Percentiles rank a stretch among this genome's conserved stretches.
These are phyloP conservation scores for Orychophragmus violaceus DNA, from an alignment of 345 rosid species.

Conservation along the genomic window DNA sequence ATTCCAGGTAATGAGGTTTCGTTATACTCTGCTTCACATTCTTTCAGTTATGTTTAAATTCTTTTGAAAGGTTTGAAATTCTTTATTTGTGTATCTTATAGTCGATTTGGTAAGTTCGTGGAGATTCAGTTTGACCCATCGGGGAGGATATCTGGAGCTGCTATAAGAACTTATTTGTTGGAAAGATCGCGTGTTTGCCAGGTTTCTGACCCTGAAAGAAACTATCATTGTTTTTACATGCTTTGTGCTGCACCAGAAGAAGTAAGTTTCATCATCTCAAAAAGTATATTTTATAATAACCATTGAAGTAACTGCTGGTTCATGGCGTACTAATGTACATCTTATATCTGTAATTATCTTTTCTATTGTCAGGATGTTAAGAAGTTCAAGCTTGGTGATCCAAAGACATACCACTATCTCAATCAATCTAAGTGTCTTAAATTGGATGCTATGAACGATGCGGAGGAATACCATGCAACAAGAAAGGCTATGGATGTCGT, in stretches of 20 bases:
- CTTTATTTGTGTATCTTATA: constrained; percentile 26
- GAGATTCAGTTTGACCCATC: constrained; percentile 88
- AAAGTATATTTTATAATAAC: background rate
- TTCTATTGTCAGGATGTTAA: constrained; percentile 59
- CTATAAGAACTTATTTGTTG: constrained; percentile 90
- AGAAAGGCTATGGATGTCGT: constrained; percentile 95
- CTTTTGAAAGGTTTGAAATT: background rate
- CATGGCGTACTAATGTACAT: background rate
- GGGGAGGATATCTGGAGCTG: constrained; percentile 98
- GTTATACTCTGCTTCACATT: background rate
- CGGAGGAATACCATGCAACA: constrained; percentile 76
- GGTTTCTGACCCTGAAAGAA: constrained; percentile 97
- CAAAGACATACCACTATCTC: constrained; percentile 84
- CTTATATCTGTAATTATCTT: background rate
- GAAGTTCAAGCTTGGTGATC: constrained; percentile 72
- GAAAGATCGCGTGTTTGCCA: constrained; percentile 99
- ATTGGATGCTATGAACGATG: constrained; percentile 76
- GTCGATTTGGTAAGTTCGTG: constrained; percentile 99
- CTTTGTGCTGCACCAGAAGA: constrained; percentile 95
- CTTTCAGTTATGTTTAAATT: background rate
- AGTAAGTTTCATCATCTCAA: constrained; percentile 39
- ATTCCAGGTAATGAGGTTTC: constrained; percentile 65
- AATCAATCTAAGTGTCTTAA: constrained; percentile 91
- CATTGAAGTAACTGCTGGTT: background rate
- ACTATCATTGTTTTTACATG: constrained; percentile 99